Evolutionary conservation across 257 asterid species (phyloP), one percentile per base, ranked within the genome.

Genomic region (Gentiana dahurica): DNA sequence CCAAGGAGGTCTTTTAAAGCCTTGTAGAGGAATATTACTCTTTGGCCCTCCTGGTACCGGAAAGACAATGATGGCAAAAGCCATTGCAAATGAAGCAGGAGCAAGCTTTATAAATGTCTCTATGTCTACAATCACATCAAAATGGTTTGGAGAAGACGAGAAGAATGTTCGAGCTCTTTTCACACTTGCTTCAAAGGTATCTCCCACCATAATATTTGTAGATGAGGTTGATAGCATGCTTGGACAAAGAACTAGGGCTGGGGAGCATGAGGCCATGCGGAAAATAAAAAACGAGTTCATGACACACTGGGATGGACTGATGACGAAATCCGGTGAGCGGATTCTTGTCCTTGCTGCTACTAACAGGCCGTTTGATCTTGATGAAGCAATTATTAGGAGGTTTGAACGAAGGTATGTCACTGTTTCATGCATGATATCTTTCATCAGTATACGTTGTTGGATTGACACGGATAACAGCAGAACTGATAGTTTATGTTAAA

Each of bases 21-120:
- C 97, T 4, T 88, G 97, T 65, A 71, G 94, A 58, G 96, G 96
- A 60, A 82, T 85, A 54, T 73, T 88, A 68, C 79, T 88, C 50
- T 88, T 88, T 34, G 97, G 97, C 13, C 97, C 97, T 4, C 97
- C 97, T 44, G 97, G 95, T 43, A 88, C 95, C 0, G 97, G 95
- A 49, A 88, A 85, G 73, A 82, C 97, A 39, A 88, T 85, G 97
- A 57, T 88, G 74, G 95, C 97, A 34, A 85, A 88, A 74, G 97
- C 97, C 34, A 85, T 88, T 49, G 95, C 97, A 12, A 84, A 71
- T 33, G 96, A 87, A 77, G 94, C 96, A 3, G 89, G 94, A 61
- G 96, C 96, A 15, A 87, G 94, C 68, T 87, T 87, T 67, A 85
- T 84, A 36, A 87, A 87, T 65, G 93, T 75, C 36, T 82, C 96